These are phyloP conservation scores for Septoria linicola DNA, from an alignment of 2,329 filamentous ascomycete genomes.

Conservation along the genomic window DNA sequence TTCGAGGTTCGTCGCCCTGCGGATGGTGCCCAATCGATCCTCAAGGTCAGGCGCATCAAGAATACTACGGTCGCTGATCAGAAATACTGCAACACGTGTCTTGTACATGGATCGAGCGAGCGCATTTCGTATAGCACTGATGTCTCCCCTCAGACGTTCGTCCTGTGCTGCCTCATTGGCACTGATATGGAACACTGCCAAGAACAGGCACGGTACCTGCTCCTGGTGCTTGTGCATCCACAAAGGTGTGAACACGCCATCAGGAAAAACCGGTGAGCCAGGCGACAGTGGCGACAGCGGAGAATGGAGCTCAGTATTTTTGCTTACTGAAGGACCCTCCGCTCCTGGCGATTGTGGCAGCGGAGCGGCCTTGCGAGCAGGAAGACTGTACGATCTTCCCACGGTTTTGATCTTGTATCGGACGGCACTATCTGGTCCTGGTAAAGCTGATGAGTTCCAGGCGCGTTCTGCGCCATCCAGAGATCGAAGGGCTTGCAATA, in stretches of 20 bases:
- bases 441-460: conserved; percentile 33
- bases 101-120: conserved; percentile 72
- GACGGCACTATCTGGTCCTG: conserved; percentile 30
- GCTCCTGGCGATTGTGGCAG: conserved; percentile 51
- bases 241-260: conserved; percentile 75
- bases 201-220: conserved; percentile 73
- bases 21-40: conserved; percentile 75
- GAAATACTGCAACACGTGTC: conserved; percentile 71
- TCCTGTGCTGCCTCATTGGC: conserved; percentile 76
- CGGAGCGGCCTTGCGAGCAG: conserved; percentile 62
- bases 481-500: conserved; percentile 57
- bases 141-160: conserved; percentile 82
- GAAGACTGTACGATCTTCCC: conserved; percentile 68
- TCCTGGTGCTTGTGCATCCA: conserved; percentile 91
- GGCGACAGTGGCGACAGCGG: conserved; percentile 88
- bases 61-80: conserved; percentile 70
- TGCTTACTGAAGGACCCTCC: conserved; percentile 32
- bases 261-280: conserved; percentile 78
- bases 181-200: conserved; percentile 77
- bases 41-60: conserved; percentile 62
- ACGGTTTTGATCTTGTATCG: conserved; percentile 44
- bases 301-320: conserved; percentile 68
- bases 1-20: conserved; percentile 75
- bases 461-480: conserved; percentile 38
- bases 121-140: conserved; percentile 71